phyloP scores from a whole-genome alignment of 495 filamentous ascomycete genomes.

The Extremus antarcticus region DNA sequence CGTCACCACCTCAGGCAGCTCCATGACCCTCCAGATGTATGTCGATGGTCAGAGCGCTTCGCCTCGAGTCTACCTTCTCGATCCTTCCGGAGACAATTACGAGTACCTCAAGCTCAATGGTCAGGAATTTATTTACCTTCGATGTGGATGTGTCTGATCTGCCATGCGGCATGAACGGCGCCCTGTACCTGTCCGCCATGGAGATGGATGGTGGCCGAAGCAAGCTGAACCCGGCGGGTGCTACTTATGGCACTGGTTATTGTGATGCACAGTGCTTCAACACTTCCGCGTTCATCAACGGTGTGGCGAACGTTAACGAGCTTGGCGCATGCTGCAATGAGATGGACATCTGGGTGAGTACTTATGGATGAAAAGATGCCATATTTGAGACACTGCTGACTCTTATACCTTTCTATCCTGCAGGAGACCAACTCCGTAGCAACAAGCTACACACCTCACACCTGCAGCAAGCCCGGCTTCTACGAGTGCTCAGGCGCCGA shows the following conservation, averaged over 20 bases:
- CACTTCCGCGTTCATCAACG: slow-evolving; percentile 41
- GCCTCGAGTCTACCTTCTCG: slow-evolving; percentile 31
- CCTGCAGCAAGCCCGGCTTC: slow-evolving; percentile 46
- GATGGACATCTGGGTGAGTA: slow-evolving; percentile 56
- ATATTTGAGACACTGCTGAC: too few species aligned
- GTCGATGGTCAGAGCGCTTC: slow-evolving; percentile 20
- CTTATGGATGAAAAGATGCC: too few species aligned
- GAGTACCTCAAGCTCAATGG: slow-evolving; percentile 48
- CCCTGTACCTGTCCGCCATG: slow-evolving; percentile 60
- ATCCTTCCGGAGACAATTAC: slow-evolving; percentile 34
- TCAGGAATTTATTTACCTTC: slow-evolving; percentile 57
- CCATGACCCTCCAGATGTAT: slow-evolving; percentile 17
- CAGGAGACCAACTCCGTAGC: slow-evolving; percentile 58
- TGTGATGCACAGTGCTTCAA: slow-evolving; percentile 61
- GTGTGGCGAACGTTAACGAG: slow-evolving; percentile 52
- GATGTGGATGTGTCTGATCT: slow-evolving; percentile 55
- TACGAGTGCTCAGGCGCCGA: slow-evolving; percentile 45
- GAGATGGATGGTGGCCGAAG: slow-evolving; percentile 48
- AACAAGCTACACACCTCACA: slow-evolving; percentile 50
- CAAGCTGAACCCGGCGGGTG: slow-evolving; percentile 54
- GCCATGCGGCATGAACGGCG: slow-evolving; percentile 60
- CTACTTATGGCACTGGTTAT: slow-evolving; percentile 64
- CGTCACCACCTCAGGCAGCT: slow-evolving; percentile 21
- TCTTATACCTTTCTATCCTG: too few species aligned
- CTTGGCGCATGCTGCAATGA: slow-evolving; percentile 61